Conservation (phyloP, 805 yeast species). For the Nakazawaea ambrosiae region DNA sequence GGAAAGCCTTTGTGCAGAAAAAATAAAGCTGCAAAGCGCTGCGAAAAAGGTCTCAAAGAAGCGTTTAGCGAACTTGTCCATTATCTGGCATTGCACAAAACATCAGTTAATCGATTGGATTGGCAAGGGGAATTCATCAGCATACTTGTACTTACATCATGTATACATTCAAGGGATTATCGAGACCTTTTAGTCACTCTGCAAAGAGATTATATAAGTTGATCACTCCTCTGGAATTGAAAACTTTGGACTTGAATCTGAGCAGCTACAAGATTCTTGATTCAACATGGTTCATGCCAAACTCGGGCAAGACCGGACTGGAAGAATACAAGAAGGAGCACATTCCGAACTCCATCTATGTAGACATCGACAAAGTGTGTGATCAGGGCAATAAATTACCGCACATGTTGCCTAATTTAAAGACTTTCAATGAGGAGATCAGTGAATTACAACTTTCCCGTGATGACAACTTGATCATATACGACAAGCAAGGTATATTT, state of each 20-base stretch:
- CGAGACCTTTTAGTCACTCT: too few relatives aligned
- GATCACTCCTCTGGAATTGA: too few relatives aligned
- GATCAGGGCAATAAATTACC: conserved; percentile 63
- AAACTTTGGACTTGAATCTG: neutral
- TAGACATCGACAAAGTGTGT: conserved; percentile 69
- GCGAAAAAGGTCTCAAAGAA: too few relatives aligned
- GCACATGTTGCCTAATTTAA: conserved; percentile 77
- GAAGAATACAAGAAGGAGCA: conserved; percentile 55
- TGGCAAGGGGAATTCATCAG: too few relatives aligned
- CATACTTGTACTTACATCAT: too few relatives aligned
- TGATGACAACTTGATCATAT: conserved; percentile 64
- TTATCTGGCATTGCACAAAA: too few relatives aligned
- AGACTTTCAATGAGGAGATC: conserved; percentile 47
- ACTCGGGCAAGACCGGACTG: conserved; percentile 49
- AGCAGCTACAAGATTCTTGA: conserved; percentile 44
- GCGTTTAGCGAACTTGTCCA: too few relatives aligned
- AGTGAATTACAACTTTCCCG: conserved; percentile 47
- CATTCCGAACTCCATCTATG: conserved; percentile 55
- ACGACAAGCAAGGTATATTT: conserved; percentile 80
- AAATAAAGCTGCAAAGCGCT: too few relatives aligned
- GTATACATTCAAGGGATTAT: too few relatives aligned
- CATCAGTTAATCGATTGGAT: too few relatives aligned
- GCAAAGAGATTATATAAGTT: too few relatives aligned
- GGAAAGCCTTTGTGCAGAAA: too few relatives aligned
- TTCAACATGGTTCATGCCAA: conserved; percentile 92